Conservation (phyloP, 352 stramenopile species). For the Plasmopara halstedii region DNA sequence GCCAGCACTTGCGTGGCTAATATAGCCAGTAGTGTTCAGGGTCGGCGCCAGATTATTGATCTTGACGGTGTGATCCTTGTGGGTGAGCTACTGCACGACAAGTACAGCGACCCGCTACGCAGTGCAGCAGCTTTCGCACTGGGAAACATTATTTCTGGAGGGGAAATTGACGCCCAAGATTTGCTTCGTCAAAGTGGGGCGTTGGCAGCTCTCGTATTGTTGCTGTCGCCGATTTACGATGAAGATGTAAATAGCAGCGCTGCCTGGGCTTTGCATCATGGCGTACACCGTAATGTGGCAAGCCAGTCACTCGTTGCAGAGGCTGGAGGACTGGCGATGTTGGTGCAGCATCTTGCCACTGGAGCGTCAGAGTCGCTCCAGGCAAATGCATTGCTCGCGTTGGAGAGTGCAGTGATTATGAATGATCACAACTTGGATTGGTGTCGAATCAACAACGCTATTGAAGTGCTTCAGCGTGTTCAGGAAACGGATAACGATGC, state of each 20-base stretch:
- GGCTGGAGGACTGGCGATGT: constrained; percentile 47
- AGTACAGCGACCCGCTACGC: constrained; percentile 48
- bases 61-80: constrained; percentile 36
- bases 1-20: constrained; percentile 45
- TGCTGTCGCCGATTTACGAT: constrained; percentile 52
- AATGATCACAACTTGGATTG: constrained; percentile 45
- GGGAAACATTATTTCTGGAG: constrained; percentile 55
- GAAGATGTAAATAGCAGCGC: constrained; percentile 65
- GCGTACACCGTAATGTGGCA: constrained; percentile 49
- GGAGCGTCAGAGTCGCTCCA: constrained; percentile 40
- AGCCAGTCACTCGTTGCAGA: constrained; percentile 54
- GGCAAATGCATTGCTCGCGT: constrained; percentile 59
- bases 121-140: constrained; percentile 54
- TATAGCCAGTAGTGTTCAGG: constrained; percentile 33
- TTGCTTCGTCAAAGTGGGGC: constrained; percentile 45
- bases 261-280: constrained; percentile 70
- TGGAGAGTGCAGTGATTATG: constrained; percentile 44
- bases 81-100: constrained; percentile 36
- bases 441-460: constrained; percentile 33
- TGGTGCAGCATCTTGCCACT: constrained; percentile 40
- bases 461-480: constrained; percentile 33
- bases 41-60: constrained; percentile 39
- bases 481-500: constrained; percentile 38
- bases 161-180: constrained; percentile 52
- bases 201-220: constrained; percentile 46